These are phyloP conservation scores for Rhodotorula glutinis DNA, from an alignment of 1,284 basidiomycete genomes.

Conservation along the genomic window DNA sequence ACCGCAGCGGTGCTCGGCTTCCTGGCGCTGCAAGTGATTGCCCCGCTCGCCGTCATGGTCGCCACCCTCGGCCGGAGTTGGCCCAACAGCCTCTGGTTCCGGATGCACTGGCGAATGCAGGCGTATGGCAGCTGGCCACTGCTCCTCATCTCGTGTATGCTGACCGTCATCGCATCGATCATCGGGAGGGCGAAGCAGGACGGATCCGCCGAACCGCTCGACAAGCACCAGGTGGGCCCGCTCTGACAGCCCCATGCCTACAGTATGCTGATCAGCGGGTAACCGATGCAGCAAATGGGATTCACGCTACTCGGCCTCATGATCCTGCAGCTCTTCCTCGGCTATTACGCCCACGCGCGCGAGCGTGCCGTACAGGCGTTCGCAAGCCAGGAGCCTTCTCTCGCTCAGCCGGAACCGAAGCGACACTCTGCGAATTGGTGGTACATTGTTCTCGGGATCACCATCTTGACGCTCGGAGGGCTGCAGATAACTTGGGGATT, in stretches of 20 bases:
- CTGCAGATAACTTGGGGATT: conserved; percentile 23
- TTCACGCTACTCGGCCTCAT: conserved; percentile 14
- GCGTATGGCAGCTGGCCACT: conserved; percentile 1
- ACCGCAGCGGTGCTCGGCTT: conserved; percentile 1
- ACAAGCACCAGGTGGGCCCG: conserved; percentile 10
- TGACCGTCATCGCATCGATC: background rate
- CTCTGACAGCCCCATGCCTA: no score
- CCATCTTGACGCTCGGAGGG: conserved; percentile 5
- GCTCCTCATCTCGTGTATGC: background rate
- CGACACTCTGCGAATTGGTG: conserved; percentile 11
- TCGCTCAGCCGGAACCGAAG: background rate
- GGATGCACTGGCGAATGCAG: conserved; percentile 13
- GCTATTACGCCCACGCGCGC: conserved; percentile 1
- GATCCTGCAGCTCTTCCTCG: background rate
- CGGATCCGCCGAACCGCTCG: background rate
- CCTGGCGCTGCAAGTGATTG: conserved; percentile 16
- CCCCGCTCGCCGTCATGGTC: conserved; percentile 11
- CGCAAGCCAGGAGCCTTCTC: background rate
- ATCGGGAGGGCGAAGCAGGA: background rate
- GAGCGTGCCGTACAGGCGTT: background rate
- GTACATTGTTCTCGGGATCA: conserved; percentile 20
- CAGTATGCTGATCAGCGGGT: no score
- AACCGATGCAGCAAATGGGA: conserved; percentile 10
- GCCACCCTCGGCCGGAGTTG: conserved; percentile 17
- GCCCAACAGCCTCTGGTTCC: conserved; percentile 12